Evolutionary conservation across 73 alveolate species (phyloP), one percentile per base, ranked within the genome.

Genomic region (Blepharisma stoltei): DNA sequence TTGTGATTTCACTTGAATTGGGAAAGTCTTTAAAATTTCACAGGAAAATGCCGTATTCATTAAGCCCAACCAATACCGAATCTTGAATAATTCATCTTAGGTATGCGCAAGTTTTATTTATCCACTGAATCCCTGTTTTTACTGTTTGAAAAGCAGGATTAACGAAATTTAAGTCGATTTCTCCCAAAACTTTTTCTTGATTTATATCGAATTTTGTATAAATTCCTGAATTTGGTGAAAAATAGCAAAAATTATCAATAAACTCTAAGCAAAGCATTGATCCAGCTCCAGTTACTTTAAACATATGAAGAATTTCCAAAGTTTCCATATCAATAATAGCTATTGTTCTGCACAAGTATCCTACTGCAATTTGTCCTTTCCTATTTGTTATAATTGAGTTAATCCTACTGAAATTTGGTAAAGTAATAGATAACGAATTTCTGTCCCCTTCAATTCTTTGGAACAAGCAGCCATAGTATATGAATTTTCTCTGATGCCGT

Each of bases 41-140:
- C 14, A 1, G 23, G 4, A 60, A 60, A 25, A 60, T 60, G 11
- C 73, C 73, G 47, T 60, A 60, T 60, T 60, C 73, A 25, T 60
- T 60, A 18, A 60, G 73, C 18, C 73, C 23, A 14, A 60, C 23
- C 14, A 60, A 9, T 8, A 38, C 2, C 5, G 14, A 14, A 25
- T 60, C 73, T 60, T 14, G 38, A 8, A 14, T 38, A 14, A 60
- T 9, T 47, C 73, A 60, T 8, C 5, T 9, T 5, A 60, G 5
- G 45, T 1, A 60, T 14, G 14, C 23, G 73, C 23, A 32, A 3
- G 41, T 60, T 60, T 60, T 60, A 25, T 60, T n/a, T 8, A 60
- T 25, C 73, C 73, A 60, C 14, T 14, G 11, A 14, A 14, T 14
- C 2, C 18, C 46, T 8, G 73, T 60, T 60, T 60, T 60, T 50